Evolutionary conservation across 352 stramenopile genomes (phyloP), one percentile per base, ranked within the genome.

Genomic region (Phytophthora europaea): DNA sequence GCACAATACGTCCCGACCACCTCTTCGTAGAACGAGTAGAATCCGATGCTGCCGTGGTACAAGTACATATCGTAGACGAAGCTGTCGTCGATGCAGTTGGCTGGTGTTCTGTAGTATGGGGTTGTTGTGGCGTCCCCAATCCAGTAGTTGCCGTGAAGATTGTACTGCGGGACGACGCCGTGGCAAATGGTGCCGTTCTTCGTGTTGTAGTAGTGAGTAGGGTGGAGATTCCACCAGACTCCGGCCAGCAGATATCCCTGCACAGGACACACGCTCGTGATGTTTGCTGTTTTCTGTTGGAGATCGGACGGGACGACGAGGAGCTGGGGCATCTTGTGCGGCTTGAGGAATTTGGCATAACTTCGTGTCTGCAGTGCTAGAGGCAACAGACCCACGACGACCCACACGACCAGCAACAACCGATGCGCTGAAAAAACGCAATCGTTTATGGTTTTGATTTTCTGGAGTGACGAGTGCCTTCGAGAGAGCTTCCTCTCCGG

Each of bases 21-120:
- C 31, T 60, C 57, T 67, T 58, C 47, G 50, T 67, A 67, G 33
- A 52, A 58, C 12, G 61, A 67, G 33, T 67, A 67, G 48, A 60
- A 72, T 1, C 69, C 69, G 23, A 76, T 60, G 16, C 55, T 72
- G 10, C 62, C 69, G 26, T 76, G 62, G 10, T 72, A 76, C 10
- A 76, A 55, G 36, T 72, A 76, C 18, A 71, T 45, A 3, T 71
- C 20, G 20, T 61, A 56, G 16, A 48, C 3, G 16, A 48, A 53
- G 31, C 67, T 69, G 40, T 69, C 9, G 36, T 51, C 26, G 2
- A 48, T 18, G 12, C 40, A 65, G 33, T 36, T 45, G 6, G 26
- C 13, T 50, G 61, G 61, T 18, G 51, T 36, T 23, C 18, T n/a
- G 45, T 52, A 23, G 45, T 45, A 52, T 18, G 18, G 45, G 9